phyloP scores from a whole-genome alignment of 345 rosid genomes.

The Citrus sp. region DNA sequence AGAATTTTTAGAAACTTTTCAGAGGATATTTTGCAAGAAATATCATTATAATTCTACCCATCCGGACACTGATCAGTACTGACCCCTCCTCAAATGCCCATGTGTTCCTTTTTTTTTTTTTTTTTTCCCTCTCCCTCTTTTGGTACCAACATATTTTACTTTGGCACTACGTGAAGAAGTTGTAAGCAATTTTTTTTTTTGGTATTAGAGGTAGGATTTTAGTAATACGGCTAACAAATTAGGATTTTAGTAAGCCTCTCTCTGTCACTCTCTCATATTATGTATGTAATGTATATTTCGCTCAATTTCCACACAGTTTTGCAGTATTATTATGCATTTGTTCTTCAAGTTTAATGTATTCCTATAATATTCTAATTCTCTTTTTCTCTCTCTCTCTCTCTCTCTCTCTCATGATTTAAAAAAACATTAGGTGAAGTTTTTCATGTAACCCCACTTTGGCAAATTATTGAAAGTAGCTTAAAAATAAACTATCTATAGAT shows the following conservation, averaged over 20 bases:
- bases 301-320: slow-evolving; percentile 35
- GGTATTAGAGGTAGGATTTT: slow-evolving; percentile 9
- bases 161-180: background rate
- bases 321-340: slow-evolving; percentile 19
- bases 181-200: slow-evolving; percentile 1
- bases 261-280: background rate
- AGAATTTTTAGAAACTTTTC: background rate
- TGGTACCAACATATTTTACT: background rate
- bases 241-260: background rate
- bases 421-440: background rate
- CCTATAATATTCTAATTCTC: no score
- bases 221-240: slow-evolving; percentile 23
- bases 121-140: background rate
- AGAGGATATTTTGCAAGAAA: background rate
- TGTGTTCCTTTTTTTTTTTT: background rate
- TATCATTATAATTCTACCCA: background rate
- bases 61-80: background rate
- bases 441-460: background rate
- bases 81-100: background rate
- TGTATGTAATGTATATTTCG: slow-evolving; percentile 41
- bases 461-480: background rate
- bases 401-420: background rate
- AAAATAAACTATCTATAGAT: background rate
- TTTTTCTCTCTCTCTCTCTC: background rate
- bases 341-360: background rate